These are phyloP conservation scores for Adiantum capillusveneris DNA, from an alignment of 75 land plant genomes.

Conservation along the genomic window DNA sequence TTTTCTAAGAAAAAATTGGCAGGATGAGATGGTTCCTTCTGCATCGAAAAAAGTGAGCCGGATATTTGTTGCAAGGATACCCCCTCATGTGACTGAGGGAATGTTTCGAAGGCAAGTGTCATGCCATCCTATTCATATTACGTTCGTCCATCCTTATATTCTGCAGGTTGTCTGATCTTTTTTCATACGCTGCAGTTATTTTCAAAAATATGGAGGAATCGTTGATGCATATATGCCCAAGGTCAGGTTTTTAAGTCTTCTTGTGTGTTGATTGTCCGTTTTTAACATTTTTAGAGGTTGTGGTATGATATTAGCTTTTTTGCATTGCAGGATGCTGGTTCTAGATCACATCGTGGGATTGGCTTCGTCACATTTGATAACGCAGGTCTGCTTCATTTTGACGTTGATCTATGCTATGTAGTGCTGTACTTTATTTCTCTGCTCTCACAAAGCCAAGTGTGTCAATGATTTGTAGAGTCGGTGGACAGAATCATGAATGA, in stretches of 20 bases:
- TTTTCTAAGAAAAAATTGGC: constrained; percentile 4
- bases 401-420: too few species aligned
- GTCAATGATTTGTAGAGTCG: background rate
- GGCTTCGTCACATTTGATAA: constrained; percentile 87
- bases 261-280: background rate
- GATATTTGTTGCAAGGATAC: constrained; percentile 84
- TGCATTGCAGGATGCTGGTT: constrained; percentile 59
- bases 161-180: too few species aligned
- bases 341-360: constrained; percentile 94
- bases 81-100: constrained; percentile 56
- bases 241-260: constrained; percentile 27
- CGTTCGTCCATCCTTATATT: too few species aligned
- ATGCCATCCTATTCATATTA: too few species aligned
- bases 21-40: constrained; percentile 70
- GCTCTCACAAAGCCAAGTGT: background rate
- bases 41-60: constrained; percentile 56
- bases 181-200: constrained; percentile 60
- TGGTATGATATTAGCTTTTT: background rate
- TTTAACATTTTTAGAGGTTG: background rate
- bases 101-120: constrained; percentile 34
- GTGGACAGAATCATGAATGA: constrained; percentile 39
- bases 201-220: constrained; percentile 84
- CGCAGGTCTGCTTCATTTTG: constrained; percentile 51
- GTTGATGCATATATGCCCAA: constrained; percentile 97
- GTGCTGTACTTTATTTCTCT: background rate